phyloP scores from a whole-genome alignment of 2,329 filamentous ascomycete species.

The Phaeosphaeria sp. region DNA sequence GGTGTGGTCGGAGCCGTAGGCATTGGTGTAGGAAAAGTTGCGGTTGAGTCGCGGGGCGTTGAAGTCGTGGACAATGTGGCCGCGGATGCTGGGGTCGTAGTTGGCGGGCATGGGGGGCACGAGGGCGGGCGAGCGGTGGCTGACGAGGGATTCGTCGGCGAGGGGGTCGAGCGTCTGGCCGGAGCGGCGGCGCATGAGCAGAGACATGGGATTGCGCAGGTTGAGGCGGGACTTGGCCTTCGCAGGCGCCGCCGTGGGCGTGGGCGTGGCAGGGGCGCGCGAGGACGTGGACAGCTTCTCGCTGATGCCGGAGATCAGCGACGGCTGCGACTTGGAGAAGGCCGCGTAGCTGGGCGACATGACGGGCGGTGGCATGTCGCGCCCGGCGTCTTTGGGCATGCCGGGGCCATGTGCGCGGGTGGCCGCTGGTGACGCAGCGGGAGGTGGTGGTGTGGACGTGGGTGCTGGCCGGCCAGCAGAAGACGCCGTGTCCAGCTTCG shows the following conservation, averaged over 20 bases:
- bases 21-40: constrained; percentile 46
- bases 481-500: constrained; percentile 35
- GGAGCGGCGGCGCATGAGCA: constrained; percentile 64
- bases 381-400: constrained; percentile 34
- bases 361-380: constrained; percentile 30
- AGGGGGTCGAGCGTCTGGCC: constrained; percentile 56
- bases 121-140: constrained; percentile 53
- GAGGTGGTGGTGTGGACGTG: constrained; percentile 19
- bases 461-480: constrained; percentile 13
- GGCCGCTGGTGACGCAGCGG: constrained; percentile 25
- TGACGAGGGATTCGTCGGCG: constrained; percentile 60
- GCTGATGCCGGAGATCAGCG: constrained; percentile 38
- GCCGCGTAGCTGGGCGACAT: constrained; percentile 34
- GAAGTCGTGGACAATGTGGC: constrained; percentile 70
- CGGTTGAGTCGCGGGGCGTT: constrained; percentile 63
- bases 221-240: constrained; percentile 60
- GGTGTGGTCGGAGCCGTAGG: constrained; percentile 26
- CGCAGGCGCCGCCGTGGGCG: constrained; percentile 25
- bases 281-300: constrained; percentile 31
- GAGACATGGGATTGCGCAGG: constrained; percentile 66
- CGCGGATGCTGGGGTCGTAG: constrained; percentile 69
- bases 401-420: constrained; percentile 2
- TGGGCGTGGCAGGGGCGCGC: constrained; percentile 21
- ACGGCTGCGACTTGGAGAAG: constrained; percentile 43
- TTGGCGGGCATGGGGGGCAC: constrained; percentile 63